Conservation (phyloP, 1,139 yeast genomes). For the Petasospora fabianii region DNA sequence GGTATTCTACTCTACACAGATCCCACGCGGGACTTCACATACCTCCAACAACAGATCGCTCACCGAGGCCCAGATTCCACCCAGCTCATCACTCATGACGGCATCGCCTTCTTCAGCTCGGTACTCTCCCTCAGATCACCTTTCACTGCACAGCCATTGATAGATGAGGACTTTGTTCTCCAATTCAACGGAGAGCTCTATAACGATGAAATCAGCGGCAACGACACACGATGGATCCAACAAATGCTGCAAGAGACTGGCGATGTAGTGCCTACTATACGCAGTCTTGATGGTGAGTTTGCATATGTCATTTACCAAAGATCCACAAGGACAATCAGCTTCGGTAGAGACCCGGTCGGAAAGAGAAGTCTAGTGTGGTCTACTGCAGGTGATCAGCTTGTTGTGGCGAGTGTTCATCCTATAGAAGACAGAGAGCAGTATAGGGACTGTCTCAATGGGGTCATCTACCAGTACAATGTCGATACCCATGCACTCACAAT, state of each 20-base stretch:
- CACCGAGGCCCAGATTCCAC: slow-evolving; percentile 56
- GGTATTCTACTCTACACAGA: slow-evolving; percentile 37
- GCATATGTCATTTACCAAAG: slow-evolving; percentile 56
- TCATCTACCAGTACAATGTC: slow-evolving; percentile 42
- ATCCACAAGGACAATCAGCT: slow-evolving; percentile 43
- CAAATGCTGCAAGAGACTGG: slow-evolving; percentile 26
- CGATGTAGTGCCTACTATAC: slow-evolving; percentile 34
- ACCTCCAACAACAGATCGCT: slow-evolving; percentile 40
- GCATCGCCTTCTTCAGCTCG: slow-evolving; percentile 50
- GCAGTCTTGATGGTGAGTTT: slow-evolving; percentile 72
- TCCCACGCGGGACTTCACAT: neutral
- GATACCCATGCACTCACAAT: slow-evolving; percentile 16
- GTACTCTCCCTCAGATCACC: slow-evolving; percentile 80
- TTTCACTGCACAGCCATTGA: slow-evolving; percentile 65
- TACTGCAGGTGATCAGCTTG: slow-evolving; percentile 32
- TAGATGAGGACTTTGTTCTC: slow-evolving; percentile 36
- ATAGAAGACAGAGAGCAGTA: slow-evolving; percentile 31
- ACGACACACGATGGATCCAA: slow-evolving; percentile 48
- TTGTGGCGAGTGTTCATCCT: slow-evolving; percentile 46
- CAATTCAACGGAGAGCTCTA: slow-evolving; percentile 93
- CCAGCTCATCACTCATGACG: slow-evolving; percentile 16
- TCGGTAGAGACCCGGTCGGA: slow-evolving; percentile 84
- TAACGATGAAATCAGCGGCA: slow-evolving; percentile 47
- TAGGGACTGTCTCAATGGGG: slow-evolving; percentile 50
- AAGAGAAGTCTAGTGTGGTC: slow-evolving; percentile 66